Base-by-base conservation (phyloP, 805 yeast genomes). In the Ogataea paradorogensis region DNA sequence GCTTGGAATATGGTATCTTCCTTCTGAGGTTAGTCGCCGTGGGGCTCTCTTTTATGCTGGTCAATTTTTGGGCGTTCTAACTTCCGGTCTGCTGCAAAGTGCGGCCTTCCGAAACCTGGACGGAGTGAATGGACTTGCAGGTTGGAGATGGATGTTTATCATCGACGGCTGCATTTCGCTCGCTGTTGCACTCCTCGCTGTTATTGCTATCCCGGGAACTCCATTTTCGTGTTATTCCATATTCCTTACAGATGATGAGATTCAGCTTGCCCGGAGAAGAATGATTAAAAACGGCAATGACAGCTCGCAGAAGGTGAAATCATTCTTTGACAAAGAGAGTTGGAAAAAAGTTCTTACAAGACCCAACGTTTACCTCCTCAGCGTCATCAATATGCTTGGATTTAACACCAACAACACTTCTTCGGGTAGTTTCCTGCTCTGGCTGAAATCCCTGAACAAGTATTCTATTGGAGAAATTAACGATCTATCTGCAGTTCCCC, bases 1-100 rank as follows among this genome's bases (percentile, higher is more conserved):
- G 32, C 63, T 73, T 47, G 85, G 82, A 9, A 68, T 76, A 15
- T 79, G 75, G 73, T 77, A 76, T 58, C 68, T 69, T 50, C 68
- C 78, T 35, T 66, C 66, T 38, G 85, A 82, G 61, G 67, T 78
- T 41, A 68, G 74, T 29, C 67, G 84, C 51, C 70, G 88, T 57
- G 78, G 80, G n/a, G 77, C 77, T 20, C 61, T 78, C 45, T 78
- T 74, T 61, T 82, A 82, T 49, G 61, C 73, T 27, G 87, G 87
- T 23, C 84, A 80, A 46, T 75, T 71, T 49, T 62, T 83, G 26
- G 80, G 85, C 28, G 66, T 76, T 24, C 65, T 77, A 37, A 75
- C 82, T 5, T 71, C 81, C 2, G 81, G 82, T 38, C 60, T 78
- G 31, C 59, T 80, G 36, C 80, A 78, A 33, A 53, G 63, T 29